phyloP scores from a whole-genome alignment of 2,329 filamentous ascomycete species.

The Coniochaeta sp. region DNA sequence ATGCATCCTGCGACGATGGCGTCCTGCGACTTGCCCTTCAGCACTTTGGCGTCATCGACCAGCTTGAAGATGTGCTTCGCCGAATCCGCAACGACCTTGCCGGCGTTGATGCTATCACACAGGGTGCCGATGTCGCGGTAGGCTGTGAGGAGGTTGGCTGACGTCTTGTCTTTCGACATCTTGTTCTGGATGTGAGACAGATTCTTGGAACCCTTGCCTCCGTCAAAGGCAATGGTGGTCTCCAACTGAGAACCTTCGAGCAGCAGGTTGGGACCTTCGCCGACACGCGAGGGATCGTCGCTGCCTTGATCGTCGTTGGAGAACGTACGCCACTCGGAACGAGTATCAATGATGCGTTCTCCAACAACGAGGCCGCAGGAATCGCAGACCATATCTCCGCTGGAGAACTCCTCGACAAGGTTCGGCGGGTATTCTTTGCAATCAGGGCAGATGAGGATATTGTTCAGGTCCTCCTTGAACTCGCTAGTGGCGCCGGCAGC shows the following conservation, averaged over 20 bases:
- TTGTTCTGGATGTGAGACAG: slow-evolving; percentile 73
- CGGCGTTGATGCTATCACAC: slow-evolving; percentile 78
- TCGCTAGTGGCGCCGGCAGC: slow-evolving; percentile 6
- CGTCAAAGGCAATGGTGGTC: slow-evolving; percentile 80
- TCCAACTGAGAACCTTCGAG: slow-evolving; percentile 85
- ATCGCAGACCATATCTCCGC: slow-evolving; percentile 85
- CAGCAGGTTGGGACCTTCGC: slow-evolving; percentile 84
- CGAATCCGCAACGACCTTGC: slow-evolving; percentile 74
- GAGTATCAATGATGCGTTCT: slow-evolving; percentile 87
- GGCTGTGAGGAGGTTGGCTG: slow-evolving; percentile 59
- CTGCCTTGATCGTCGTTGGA: slow-evolving; percentile 95
- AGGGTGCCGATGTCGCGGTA: slow-evolving; percentile 84
- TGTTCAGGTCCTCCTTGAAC: slow-evolving; percentile 76
- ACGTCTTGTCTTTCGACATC: slow-evolving; percentile 22
- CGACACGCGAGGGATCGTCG: slow-evolving; percentile 96
- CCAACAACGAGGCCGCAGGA: slow-evolving; percentile 88
- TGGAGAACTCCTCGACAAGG: slow-evolving; percentile 85
- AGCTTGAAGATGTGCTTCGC: slow-evolving; percentile 95
- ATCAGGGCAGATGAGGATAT: slow-evolving; percentile 79
- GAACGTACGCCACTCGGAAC: slow-evolving; percentile 98
- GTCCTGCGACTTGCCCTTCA: slow-evolving; percentile 93
- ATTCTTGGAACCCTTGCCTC: slow-evolving; percentile 60
- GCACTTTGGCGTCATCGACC: slow-evolving; percentile 83
- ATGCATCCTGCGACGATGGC: slow-evolving; percentile 93
- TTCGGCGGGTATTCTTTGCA: slow-evolving; percentile 91